These are phyloP conservation scores for Cymodocea nodosa DNA, from an alignment of 116 monocot genomes.

Conservation along the genomic window DNA sequence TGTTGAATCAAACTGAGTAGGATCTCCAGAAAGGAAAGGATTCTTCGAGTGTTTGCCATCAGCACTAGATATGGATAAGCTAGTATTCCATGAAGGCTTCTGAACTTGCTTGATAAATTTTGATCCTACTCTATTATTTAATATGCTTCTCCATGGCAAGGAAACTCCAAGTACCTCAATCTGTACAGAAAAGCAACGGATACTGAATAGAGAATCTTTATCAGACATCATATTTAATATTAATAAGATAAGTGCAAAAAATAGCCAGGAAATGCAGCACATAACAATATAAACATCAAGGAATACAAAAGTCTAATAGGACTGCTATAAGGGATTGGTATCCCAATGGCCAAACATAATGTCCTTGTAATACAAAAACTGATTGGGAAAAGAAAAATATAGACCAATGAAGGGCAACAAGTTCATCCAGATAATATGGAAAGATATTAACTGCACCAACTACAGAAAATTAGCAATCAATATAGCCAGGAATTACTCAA, in stretches of 20 bases:
- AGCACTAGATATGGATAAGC: background rate
- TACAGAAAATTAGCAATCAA: no score
- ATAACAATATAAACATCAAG: background rate
- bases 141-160: conserved; percentile 22
- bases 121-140: conserved; percentile 10
- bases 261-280: background rate
- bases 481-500: no score
- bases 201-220: background rate
- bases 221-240: background rate
- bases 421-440: no score
- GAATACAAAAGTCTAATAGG: background rate
- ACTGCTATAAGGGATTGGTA: background rate
- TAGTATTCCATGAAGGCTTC: conserved; percentile 1
- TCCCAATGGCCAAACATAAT: no score
- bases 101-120: conserved; percentile 11
- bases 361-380: no score
- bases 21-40: conserved; percentile 19
- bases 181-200: conserved; percentile 4
- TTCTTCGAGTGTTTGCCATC: conserved; percentile 7
- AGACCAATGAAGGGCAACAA: no score
- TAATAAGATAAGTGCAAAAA: background rate
- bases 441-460: no score
- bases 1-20: background rate
- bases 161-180: conserved; percentile 26
- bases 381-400: no score